These are phyloP conservation scores for Annulohypoxylon moriforme DNA, from an alignment of 495 filamentous ascomycete species.

Conservation along the genomic window DNA sequence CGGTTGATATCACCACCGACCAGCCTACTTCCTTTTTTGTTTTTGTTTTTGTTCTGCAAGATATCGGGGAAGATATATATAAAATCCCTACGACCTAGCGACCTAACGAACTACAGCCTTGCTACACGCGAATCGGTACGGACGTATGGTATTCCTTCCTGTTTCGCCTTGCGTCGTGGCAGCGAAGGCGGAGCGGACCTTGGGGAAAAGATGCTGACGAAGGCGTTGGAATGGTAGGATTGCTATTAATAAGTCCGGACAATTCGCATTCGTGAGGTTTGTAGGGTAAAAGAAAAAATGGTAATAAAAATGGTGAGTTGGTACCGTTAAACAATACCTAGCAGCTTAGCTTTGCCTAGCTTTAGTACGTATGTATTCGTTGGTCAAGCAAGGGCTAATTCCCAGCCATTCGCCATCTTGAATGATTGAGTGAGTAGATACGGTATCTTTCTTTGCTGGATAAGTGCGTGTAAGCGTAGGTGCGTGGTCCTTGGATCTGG, in stretches of 20 bases:
- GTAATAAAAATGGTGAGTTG: slow-evolving; percentile 6
- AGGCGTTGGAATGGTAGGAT: slow-evolving; percentile 33
- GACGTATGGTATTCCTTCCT: slow-evolving; percentile 15
- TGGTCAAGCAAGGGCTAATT: slow-evolving; percentile 28
- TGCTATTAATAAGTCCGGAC: slow-evolving; percentile 15
- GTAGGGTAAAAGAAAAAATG: slow-evolving; percentile 7
- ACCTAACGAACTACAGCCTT: background rate
- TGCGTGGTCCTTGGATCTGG: background rate
- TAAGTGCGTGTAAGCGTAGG: background rate
- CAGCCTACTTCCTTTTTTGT: slow-evolving; percentile 1
- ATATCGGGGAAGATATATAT: background rate
- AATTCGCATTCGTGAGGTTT: slow-evolving; percentile 14
- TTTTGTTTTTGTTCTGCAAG: background rate
- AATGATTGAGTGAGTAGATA: slow-evolving; percentile 5
- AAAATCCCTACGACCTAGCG: background rate
- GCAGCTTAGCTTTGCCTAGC: background rate
- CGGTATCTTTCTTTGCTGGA: slow-evolving; percentile 1
- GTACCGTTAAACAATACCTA: slow-evolving; percentile 8
- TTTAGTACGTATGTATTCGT: slow-evolving; percentile 10
- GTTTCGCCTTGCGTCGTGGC: slow-evolving; percentile 26
- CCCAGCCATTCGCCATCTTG: slow-evolving; percentile 32
- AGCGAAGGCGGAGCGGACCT: slow-evolving; percentile 39
- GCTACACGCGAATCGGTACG: slow-evolving; percentile 25
- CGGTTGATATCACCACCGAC: slow-evolving; percentile 3
- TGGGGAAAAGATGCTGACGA: slow-evolving; percentile 37